Conservation (phyloP, 345 rosid species). For the Theobroma cacao region DNA sequence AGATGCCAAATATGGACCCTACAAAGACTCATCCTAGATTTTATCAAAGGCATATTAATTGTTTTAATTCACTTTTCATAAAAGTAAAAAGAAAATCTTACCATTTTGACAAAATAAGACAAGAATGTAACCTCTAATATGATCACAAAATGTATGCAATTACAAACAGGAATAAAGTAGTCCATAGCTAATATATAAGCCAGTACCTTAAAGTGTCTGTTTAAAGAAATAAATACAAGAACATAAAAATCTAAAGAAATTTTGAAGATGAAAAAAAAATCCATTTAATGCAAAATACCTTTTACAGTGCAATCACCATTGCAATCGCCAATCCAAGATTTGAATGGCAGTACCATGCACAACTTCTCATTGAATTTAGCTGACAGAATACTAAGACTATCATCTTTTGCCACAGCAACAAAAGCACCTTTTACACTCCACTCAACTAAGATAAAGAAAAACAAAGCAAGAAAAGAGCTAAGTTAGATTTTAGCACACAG, state of each 20-base stretch:
- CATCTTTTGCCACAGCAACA: slow-evolving; percentile 64
- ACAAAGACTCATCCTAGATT: background rate
- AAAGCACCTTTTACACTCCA: slow-evolving; percentile 74
- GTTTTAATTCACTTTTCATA: background rate
- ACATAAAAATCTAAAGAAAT: background rate
- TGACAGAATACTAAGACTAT: slow-evolving; percentile 54
- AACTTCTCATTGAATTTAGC: slow-evolving; percentile 62
- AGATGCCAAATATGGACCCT: background rate
- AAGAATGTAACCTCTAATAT: background rate
- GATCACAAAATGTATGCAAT: background rate
- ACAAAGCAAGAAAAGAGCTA: background rate
- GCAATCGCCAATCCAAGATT: slow-evolving; percentile 54
- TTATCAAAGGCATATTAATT: background rate
- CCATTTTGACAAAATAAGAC: background rate
- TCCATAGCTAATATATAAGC: background rate
- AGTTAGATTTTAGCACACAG: background rate
- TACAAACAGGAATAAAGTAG: slow-evolving; percentile 1
- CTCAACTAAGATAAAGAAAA: slow-evolving; percentile 41
- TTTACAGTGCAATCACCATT: slow-evolving; percentile 41
- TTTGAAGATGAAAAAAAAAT: background rate
- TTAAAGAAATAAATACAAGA: background rate
- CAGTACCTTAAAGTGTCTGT: background rate
- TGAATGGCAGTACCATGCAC: slow-evolving; percentile 49
- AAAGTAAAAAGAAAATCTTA: slow-evolving; percentile 1
- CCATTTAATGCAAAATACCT: slow-evolving; percentile 42